A percentile compares a stretch with the other conserved stretches of the same genome.
phyloP scores from a whole-genome alignment of 2,329 filamentous ascomycete genomes.

The Monosporascus cannonballus region DNA sequence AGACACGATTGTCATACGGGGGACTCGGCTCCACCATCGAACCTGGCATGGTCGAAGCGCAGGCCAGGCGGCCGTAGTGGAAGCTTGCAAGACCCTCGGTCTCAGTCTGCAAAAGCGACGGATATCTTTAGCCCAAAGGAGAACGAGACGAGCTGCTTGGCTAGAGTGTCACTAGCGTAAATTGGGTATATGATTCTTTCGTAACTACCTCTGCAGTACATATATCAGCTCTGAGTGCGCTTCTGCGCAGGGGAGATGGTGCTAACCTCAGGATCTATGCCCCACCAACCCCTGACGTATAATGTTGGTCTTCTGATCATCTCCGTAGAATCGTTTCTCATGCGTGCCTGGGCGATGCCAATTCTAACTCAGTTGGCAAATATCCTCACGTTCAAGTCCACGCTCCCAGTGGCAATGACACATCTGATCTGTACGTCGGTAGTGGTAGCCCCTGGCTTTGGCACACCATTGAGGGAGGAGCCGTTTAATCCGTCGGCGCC shows the following conservation, averaged over 20 bases:
- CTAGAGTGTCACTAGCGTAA: neutral
- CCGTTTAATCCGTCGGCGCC: conserved; percentile 36
- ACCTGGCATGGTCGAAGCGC: no score
- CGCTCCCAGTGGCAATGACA: conserved; percentile 80
- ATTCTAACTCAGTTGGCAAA: conserved; percentile 52
- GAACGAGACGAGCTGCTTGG: no score
- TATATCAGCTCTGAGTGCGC: neutral
- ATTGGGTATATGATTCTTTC: neutral
- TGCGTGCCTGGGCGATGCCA: neutral
- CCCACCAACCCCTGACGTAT: neutral
- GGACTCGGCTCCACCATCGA: no score
- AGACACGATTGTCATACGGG: no score
- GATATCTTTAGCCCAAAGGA: no score
- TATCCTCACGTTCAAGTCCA: conserved; percentile 72
- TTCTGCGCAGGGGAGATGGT: neutral
- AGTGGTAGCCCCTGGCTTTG: conserved; percentile 33
- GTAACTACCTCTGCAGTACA: neutral
- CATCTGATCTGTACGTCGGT: conserved; percentile 65
- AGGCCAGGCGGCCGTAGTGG: no score
- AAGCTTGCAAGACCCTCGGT: no score
- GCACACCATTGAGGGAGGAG: conserved; percentile 41
- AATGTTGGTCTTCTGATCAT: neutral
- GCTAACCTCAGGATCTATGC: neutral
- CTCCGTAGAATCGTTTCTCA: neutral
- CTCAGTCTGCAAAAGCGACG: no score